A percentile compares a stretch with the other conserved stretches of the same genome.
These are phyloP conservation scores for Fusarium sp. DNA, from an alignment of 2,329 filamentous ascomycete species.

Conservation along the genomic window DNA sequence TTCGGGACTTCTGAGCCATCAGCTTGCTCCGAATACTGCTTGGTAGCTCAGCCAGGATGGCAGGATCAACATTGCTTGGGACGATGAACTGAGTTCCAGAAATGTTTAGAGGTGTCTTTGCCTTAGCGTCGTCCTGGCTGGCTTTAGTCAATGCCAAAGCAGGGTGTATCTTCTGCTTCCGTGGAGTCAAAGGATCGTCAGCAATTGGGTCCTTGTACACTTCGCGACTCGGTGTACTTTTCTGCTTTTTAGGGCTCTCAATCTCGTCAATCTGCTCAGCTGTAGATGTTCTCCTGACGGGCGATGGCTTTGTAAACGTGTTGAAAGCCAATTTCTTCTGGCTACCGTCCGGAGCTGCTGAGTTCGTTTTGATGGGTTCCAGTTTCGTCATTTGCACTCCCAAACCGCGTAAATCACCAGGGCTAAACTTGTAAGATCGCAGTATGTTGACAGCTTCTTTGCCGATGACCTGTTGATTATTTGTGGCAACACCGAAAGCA, in stretches of 20 bases:
- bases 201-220: conserved; percentile 65
- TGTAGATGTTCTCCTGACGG: conserved; percentile 57
- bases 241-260: conserved; percentile 54
- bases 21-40: conserved; percentile 84
- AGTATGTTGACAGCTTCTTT: conserved; percentile 90
- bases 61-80: conserved; percentile 83
- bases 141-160: conserved; percentile 65
- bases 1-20: conserved; percentile 66
- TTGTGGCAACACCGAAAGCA: conserved; percentile 85
- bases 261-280: conserved; percentile 66
- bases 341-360: conserved; percentile 75
- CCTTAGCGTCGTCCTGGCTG: conserved; percentile 63
- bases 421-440: conserved; percentile 83
- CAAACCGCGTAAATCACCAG: conserved; percentile 91
- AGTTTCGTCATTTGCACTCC: conserved; percentile 95
- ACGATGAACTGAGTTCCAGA: conserved; percentile 92
- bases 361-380: conserved; percentile 76
- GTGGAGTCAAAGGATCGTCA: conserved; percentile 66
- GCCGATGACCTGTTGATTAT: conserved; percentile 76
- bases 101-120: conserved; percentile 80
- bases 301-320: conserved; percentile 57
- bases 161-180: conserved; percentile 66
- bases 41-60: conserved; percentile 86
- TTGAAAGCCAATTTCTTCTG: conserved; percentile 85
- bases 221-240: conserved; percentile 47